These are phyloP conservation scores for Tephrocybe sp. DNA, from an alignment of 768 basidiomycete species.

Conservation along the genomic window DNA sequence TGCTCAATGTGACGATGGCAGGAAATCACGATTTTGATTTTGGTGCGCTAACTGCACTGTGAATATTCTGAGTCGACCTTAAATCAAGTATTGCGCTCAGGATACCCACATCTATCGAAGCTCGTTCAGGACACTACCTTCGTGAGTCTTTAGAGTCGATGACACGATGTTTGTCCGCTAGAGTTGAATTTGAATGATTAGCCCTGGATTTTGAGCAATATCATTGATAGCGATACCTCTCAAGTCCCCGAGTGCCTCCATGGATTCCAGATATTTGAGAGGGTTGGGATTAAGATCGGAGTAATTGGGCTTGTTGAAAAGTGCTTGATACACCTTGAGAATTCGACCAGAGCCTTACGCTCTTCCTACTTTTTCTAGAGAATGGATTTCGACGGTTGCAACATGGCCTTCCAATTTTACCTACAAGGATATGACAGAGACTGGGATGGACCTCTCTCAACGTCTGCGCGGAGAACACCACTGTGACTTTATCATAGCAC, in stretches of 20 bases:
- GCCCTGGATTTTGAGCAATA: slow-evolving; percentile 93
- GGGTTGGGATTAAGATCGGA: slow-evolving; percentile 70
- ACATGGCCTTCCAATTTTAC: slow-evolving; percentile 84
- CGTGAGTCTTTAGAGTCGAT: slow-evolving; percentile 40
- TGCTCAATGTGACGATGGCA: slow-evolving; percentile 28
- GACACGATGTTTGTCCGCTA: background rate
- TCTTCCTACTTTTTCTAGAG: slow-evolving; percentile 40
- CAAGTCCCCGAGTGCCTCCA: slow-evolving; percentile 59
- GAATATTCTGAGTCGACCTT: background rate
- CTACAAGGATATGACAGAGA: slow-evolving; percentile 73
- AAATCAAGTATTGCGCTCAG: slow-evolving; percentile 31
- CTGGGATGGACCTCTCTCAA: slow-evolving; percentile 71
- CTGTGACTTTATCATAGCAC: slow-evolving; percentile 82
- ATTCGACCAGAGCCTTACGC: background rate
- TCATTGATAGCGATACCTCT: slow-evolving; percentile 68
- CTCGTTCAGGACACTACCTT: slow-evolving; percentile 75
- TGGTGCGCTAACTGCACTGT: slow-evolving; percentile 38
- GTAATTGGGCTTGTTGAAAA: slow-evolving; percentile 87
- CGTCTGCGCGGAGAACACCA: slow-evolving; percentile 67
- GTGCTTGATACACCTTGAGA: slow-evolving; percentile 34
- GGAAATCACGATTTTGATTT: slow-evolving; percentile 96
- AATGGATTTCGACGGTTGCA: slow-evolving; percentile 87
- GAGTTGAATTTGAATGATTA: slow-evolving; percentile 25
- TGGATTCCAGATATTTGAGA: slow-evolving; percentile 67
- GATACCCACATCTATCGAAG: slow-evolving; percentile 64